Base-by-base conservation (phyloP, 2,329 filamentous ascomycete species). In the Botryotinia narcissicola region DNA sequence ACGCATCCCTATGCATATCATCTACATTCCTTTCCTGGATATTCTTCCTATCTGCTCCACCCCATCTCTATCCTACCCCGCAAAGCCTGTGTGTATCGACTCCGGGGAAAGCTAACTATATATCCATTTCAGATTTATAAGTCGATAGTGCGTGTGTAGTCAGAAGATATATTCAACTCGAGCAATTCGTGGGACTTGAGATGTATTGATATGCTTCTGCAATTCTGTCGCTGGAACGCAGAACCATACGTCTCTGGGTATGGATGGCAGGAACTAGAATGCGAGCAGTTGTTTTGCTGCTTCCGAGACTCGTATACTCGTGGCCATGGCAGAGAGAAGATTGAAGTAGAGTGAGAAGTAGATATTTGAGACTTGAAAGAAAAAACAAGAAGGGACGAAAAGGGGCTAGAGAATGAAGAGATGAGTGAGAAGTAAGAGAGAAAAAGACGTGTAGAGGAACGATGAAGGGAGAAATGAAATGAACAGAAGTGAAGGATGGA, bases 41-140 rank as follows among this genome's bases (percentile, higher is more conserved):
- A 22, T n/a, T 54, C 25, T 10, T n/a, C 25, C n/a, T 14, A 22
- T 48, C 22, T n/a, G 10, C 40, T 42, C 14, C 14, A 42, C 5
- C 16, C n/a, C 12, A 18, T 29, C 5, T 29, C 51, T 18, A n/a
- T 4, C 25, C 14, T 18, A n/a, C 0, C 2, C 7, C 3, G 1
- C 14, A 16, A 54, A 54, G 18, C n/a, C 2, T 3, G 12, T 4
- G 16, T 14, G 14, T 18, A 7, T 29, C 14, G n/a, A 54, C 14
- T 8, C 14, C 29, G 12, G 4, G 14, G 51, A 54, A 29, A 18
- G 25, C n/a, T 48, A 10, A 9, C 10, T 22, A 18, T 8, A 9
- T 54, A 8, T 29, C 5, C 14, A 54, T 29, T 54, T 29, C 51
- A 0, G 6, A 0, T 29, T 54, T 8, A 29, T 54, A 1, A 3